Evolutionary conservation across 768 basidiomycete genomes (phyloP), one percentile per base, ranked within the genome.

Genomic region (Sporobolomyces roseus): DNA sequence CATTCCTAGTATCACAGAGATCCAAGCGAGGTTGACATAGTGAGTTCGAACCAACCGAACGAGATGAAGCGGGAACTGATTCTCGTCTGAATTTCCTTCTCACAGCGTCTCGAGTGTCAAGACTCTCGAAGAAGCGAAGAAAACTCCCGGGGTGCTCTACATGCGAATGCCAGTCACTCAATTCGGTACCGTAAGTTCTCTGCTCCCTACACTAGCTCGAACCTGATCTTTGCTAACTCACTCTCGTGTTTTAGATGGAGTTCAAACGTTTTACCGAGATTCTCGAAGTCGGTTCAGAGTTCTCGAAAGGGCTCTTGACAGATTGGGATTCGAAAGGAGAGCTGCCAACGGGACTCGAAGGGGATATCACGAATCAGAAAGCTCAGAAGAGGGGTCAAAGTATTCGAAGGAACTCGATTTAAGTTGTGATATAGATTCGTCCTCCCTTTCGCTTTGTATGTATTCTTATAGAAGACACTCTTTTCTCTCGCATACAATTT

Each of bases 11-110:
- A 91, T 94, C 74, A 89, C 93, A 17, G 92, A 94, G 78, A 92
- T 96, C 63, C 93, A 94, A 79, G 87, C 88, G 78, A 86, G 96
- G 19, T 83, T 99, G 53, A 91, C 94, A 60, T 99, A 98, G 93
- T 96, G 75, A 72, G 92, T 84, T 6, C 30, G 32, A 17, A 13
- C 21, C 9, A 29, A n/a, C 50, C 35, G 7, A 6, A 10, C 19
- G 7, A 7, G 23, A 10, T 46, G 45, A 14, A 16, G 27, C 32
- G 33, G 19, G 7, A 43, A 35, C 33, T 41, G 16, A 27, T 43
- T 30, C 2, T n/a, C n/a, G n/a, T n/a, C n/a, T n/a, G 7, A 13
- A 32, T n/a, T 14, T 29, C 23, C 14, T 41, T 19, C 19, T 12
- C 38, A 10, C 70, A 98, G 93, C 78, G 93, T 97, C 2, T 94